Evolutionary conservation across 371 early-diverging fungal species (phyloP), one percentile per base, ranked within the genome.

Genomic region (Gilbertella persicaria): DNA sequence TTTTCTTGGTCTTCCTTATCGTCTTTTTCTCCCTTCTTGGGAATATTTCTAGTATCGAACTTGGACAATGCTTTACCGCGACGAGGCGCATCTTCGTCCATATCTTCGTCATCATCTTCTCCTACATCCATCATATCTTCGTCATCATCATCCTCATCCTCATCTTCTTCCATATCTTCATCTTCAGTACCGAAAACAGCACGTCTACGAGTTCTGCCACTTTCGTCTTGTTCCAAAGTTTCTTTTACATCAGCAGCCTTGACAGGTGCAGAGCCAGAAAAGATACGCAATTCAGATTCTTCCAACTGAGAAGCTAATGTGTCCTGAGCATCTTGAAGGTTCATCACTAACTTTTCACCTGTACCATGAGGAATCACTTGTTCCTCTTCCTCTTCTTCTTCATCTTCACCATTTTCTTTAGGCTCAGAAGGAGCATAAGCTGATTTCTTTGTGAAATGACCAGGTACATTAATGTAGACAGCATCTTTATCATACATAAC

Each of bases 401-500:
- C 68, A 14, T 73, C 62, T n/a, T 63, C 61, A 7, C 47, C 56
- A 14, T 64, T 50, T 33, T 62, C 60, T 44, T 71, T 55, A 52
- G 53, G 50, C 58, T 68, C 65, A 35, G 75, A 28, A 46, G 78
- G 71, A 14, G 70, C 78, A 55, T 69, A 59, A 12, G 78, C 78
- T 5, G 78, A 73, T 52, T 81, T 80, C 55, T 86, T 87, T 14
- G 90, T 84, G 55, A 91, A 92, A 35, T 83, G 80, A 29, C 94
- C 94, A 8, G 93, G 93, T 5, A 98, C 92, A 55, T 95, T 91
- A 60, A 98, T 95, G 63, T 98, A 98, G 16, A 98, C 94, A 8
- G 97, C 97, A 78, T 98, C 99, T 66, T 95, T 96, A 73, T 98
- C 99, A 73, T 95, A 97, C 85, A 96, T 85, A 58, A 98, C 91